A percentile compares a stretch with the other conserved stretches of the same genome.
Conservation (phyloP, 1,284 basidiomycete species). For the Cerioporus squamosus region DNA sequence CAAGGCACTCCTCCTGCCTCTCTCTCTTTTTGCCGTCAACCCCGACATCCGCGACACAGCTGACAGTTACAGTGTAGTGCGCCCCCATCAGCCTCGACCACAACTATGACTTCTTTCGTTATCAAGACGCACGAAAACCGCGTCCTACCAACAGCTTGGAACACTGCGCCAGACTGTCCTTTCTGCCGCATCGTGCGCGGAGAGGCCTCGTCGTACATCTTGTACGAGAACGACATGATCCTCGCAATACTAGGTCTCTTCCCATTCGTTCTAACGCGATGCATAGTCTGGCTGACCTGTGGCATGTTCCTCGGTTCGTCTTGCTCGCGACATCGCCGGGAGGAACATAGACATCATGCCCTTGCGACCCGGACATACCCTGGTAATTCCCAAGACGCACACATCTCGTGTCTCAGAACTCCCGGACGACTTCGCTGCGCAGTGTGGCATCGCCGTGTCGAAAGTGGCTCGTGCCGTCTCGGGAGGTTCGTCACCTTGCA, state of each 20-base stretch:
- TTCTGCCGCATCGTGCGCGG: conserved; percentile 67
- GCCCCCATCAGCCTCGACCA: too few species aligned
- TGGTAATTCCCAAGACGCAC: conserved; percentile 72
- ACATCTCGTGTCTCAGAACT: conserved; percentile 65
- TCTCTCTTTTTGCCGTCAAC: too few species aligned
- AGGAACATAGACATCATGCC: conserved; percentile 67
- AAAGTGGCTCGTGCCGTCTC: conserved; percentile 66
- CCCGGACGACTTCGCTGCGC: conserved; percentile 61
- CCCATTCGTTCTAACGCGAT: conserved; percentile 2
- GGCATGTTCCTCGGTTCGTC: too few species aligned
- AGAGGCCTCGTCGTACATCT: conserved; percentile 48
- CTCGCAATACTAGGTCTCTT: conserved; percentile 69
- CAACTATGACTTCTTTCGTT: conserved; percentile 70
- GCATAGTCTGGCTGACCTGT: neutral
- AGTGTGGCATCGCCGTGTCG: conserved; percentile 60
- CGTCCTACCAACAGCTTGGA: conserved; percentile 48
- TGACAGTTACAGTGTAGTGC: too few species aligned
- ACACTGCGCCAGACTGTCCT: conserved; percentile 49
- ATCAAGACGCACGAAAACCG: conserved; percentile 64
- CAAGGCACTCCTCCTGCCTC: too few species aligned
- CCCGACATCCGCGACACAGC: too few species aligned
- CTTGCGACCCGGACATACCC: conserved; percentile 66
- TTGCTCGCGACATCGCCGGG: neutral
- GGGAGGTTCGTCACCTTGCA: conserved; percentile 47
- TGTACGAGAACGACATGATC: conserved; percentile 71